These are phyloP conservation scores for Athelia psychrophila DNA, from an alignment of 1,284 basidiomycete genomes.

Conservation along the genomic window DNA sequence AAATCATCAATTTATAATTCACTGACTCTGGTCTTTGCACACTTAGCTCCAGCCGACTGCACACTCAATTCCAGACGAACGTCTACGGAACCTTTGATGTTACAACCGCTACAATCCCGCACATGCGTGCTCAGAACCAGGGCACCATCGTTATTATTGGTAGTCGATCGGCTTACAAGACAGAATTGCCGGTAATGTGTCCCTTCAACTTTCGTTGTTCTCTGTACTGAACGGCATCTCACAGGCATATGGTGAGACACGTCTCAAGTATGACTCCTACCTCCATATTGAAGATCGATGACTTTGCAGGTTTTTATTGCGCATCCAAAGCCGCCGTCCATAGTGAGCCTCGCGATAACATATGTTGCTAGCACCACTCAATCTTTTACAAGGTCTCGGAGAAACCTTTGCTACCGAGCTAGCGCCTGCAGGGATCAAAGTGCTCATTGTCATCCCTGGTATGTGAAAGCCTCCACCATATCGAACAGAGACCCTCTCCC, in stretches of 20 bases:
- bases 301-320: slow-evolving; percentile 21
- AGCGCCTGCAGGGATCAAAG: slow-evolving; percentile 23
- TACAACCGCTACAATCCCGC: slow-evolving; percentile 43
- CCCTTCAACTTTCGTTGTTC: not conserved
- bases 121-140: slow-evolving; percentile 37
- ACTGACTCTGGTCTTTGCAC: no score
- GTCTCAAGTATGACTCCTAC: not conserved
- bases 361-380: no score
- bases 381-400: slow-evolving; percentile 18
- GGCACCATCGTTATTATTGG: slow-evolving; percentile 46
- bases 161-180: slow-evolving; percentile 43
- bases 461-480: not conserved
- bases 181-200: slow-evolving; percentile 21
- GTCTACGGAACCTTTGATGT: slow-evolving; percentile 23
- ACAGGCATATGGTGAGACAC: not conserved
- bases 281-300: slow-evolving; percentile 2
- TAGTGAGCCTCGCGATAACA: slow-evolving; percentile 12
- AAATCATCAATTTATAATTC: not conserved
- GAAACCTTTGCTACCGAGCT: slow-evolving; percentile 29
- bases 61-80: not conserved
- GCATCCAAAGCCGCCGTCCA: slow-evolving; percentile 33
- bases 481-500: not conserved
- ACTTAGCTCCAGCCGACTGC: not conserved
- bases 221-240: not conserved
- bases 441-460: slow-evolving; percentile 29